These are phyloP conservation scores for Hypomyces perniciosus DNA, from an alignment of 2,329 filamentous ascomycete species.

Conservation along the genomic window DNA sequence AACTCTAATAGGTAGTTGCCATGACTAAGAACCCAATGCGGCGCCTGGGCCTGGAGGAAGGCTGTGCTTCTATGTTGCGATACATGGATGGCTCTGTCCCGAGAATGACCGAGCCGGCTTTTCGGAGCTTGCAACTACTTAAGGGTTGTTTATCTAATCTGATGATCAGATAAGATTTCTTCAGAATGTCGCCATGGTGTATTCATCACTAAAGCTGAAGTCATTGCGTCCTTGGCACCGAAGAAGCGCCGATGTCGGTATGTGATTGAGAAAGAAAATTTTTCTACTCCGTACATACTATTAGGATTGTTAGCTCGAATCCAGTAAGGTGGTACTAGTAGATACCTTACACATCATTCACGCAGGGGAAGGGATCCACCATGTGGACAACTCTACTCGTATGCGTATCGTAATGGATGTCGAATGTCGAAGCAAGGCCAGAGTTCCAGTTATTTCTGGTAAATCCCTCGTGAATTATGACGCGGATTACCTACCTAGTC, in stretches of 20 bases:
- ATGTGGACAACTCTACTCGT: too few species aligned
- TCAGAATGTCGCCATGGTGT: neutral
- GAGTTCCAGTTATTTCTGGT: too few species aligned
- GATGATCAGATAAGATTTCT: constrained; percentile 40
- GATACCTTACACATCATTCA: too few species aligned
- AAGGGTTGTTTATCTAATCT: constrained; percentile 32
- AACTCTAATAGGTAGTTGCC: neutral
- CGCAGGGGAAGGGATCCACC: too few species aligned
- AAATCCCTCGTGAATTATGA: too few species aligned
- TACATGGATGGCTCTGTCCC: neutral
- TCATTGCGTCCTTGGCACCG: neutral
- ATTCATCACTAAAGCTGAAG: neutral
- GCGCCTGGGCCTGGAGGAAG: neutral
- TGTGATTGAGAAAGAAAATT: too few species aligned
- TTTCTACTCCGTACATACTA: too few species aligned
- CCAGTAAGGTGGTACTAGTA: too few species aligned
- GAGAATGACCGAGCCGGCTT: neutral
- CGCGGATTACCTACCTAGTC: too few species aligned
- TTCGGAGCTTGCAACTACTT: neutral
- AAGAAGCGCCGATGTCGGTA: neutral
- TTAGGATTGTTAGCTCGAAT: too few species aligned
- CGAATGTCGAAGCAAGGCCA: too few species aligned
- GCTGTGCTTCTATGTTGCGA: neutral
- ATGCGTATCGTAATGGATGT: too few species aligned
- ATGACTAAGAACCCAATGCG: neutral